Conservation (phyloP, 768 basidiomycete species). For the Phallus indusiatus region DNA sequence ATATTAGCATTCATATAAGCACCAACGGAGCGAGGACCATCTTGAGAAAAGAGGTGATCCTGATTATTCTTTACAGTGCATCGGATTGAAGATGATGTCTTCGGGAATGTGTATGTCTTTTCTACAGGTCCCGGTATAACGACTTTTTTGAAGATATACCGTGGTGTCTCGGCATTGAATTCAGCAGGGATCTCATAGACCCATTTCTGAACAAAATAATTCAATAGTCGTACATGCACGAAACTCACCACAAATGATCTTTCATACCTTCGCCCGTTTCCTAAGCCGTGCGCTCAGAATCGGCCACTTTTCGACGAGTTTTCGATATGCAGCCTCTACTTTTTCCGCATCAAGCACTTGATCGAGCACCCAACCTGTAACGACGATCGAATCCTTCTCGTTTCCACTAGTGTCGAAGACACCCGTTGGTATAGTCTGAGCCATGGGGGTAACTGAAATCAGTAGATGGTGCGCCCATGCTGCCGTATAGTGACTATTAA, state of each 20-base stretch:
- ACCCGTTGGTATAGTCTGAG: conserved; percentile 2
- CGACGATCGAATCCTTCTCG: conserved; percentile 10
- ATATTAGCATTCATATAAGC: conserved; percentile 5
- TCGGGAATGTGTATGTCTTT: background rate
- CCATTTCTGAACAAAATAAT: background rate
- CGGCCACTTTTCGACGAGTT: conserved; percentile 8
- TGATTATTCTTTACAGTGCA: conserved; percentile 4
- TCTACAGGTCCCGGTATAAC: background rate
- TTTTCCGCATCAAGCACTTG: conserved; percentile 3
- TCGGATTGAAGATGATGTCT: background rate
- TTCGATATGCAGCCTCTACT: conserved; percentile 1
- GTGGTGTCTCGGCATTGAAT: background rate
- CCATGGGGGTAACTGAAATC: too few species aligned
- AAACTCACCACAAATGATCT: background rate
- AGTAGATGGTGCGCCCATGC: too few species aligned
- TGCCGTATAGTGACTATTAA: too few species aligned
- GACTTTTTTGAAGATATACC: conserved; percentile 3
- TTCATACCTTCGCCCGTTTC: background rate
- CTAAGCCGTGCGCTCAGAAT: conserved; percentile 8
- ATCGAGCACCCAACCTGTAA: conserved; percentile 10
- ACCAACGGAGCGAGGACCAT: conserved; percentile 8
- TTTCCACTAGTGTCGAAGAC: conserved; percentile 9
- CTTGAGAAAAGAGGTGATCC: background rate
- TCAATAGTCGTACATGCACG: too few species aligned
- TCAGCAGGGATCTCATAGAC: conserved; percentile 5